These are phyloP conservation scores for Solanum corneliomulleri DNA, from an alignment of 257 asterid species.

Conservation along the genomic window DNA sequence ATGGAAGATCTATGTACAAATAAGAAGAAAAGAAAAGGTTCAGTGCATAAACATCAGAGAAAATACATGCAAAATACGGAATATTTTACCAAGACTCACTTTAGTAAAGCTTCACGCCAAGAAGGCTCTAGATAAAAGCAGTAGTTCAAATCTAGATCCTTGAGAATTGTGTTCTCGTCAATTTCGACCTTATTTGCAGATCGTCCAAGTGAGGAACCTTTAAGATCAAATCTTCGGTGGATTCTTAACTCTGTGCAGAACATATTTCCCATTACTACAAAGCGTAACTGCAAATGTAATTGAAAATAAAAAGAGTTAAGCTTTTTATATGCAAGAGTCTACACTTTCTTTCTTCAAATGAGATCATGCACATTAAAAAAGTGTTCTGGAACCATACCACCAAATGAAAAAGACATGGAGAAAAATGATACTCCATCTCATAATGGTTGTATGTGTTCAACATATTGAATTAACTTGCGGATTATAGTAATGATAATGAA, in stretches of 20 bases:
- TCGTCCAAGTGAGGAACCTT: slow-evolving; percentile 96
- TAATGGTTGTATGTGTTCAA: neutral
- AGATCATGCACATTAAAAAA: neutral
- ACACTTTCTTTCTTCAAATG: neutral
- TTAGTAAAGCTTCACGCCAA: slow-evolving; percentile 64
- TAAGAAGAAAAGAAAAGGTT: neutral
- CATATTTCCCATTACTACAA: slow-evolving; percentile 97
- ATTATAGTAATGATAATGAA: neutral
- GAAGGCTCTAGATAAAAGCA: slow-evolving; percentile 88
- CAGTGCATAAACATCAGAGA: neutral
- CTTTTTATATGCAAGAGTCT: neutral
- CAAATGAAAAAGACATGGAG: neutral
- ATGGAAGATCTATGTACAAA: neutral
- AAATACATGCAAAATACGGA: neutral
- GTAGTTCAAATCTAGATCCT: slow-evolving; percentile 92
- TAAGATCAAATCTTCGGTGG: slow-evolving; percentile 87
- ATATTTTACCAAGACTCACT: slow-evolving; percentile 37
- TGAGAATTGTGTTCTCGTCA: slow-evolving; percentile 83
- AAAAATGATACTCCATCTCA: neutral
- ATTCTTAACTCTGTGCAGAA: slow-evolving; percentile 94
- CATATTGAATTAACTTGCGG: neutral
- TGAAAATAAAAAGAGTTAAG: too few species aligned
- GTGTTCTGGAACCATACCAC: neutral
- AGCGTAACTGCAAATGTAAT: slow-evolving; percentile 64
- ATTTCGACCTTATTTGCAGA: slow-evolving; percentile 86